Base-by-base conservation (phyloP, 768 basidiomycete species). In the Ramaria rubella region DNA sequence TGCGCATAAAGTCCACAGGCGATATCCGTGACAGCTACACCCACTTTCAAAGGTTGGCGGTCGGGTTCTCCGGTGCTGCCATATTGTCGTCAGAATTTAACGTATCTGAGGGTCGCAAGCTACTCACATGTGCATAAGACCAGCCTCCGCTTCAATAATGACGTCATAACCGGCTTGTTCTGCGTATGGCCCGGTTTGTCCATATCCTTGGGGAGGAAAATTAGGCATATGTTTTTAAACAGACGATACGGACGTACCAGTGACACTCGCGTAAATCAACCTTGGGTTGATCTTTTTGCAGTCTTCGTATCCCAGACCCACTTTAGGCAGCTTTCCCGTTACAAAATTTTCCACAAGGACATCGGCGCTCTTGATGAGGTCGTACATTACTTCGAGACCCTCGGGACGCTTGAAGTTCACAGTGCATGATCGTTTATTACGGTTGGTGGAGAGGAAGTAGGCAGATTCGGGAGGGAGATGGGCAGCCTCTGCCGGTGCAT, bases 21-120 rank as follows among this genome's bases (percentile, higher is more conserved):
- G 52, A 94, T 80, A 70, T 94, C 94, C 12, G 93, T 95, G 5
- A 86, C 86, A 1, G 94, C 94, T 26, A 96, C 94, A 8, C 94
- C 94, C n/a, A 95, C 94, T 70, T 97, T 96, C 65, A 81, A 85
- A 3, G 94, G 94, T 15, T 83, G 80, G 9, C 92, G 84, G 63
- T 87, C 85, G 8, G 85, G 77, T 70, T 95, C 94, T 49, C 94
- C 94, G 15, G 94, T 97, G 62, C 89, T 91, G 61, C 30, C 5
- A 44, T 15, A 43, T 58, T 46, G 31, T 52, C 44, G 40, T 38
- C 27, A 38, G 31, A 26, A 23, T 42, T 4, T 57, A 24, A 38
- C 12, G 26, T 14, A 19, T 27, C 17, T n/a, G n/a, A n/a, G 42
- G 11, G n/a, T 27, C 26, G 49, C 26, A 60, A 59, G 53, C 43